Evolutionary conservation across 2,329 filamentous ascomycete genomes (phyloP), one percentile per base, ranked within the genome.

Genomic region (Ilyonectria mors-panacis): DNA sequence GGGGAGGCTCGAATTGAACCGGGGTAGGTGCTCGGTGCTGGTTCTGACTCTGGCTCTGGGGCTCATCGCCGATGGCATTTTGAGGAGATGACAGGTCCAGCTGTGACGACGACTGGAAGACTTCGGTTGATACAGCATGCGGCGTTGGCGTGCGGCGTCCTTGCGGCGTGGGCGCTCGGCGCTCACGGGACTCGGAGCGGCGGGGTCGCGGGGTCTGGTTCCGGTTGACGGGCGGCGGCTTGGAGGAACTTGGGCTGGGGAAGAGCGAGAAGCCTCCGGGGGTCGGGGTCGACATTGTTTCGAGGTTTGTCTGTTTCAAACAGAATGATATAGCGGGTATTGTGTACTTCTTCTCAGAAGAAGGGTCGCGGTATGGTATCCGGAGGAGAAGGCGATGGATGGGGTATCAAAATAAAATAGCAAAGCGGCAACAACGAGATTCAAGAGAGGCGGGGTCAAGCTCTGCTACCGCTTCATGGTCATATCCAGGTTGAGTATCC

Each of bases 201-300:
- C 80, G 79, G 56, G 78, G 73, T 59, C 79, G 78, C n/a, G 83
- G 78, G 1, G 80, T 80, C 55, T 84, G 83, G 67, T 80, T 85
- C 69, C 85, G 74, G 19, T 70, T 69, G 2, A 70, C 63, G 21
- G 75, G 73, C 53, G 72, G 77, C 7, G 78, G 75, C 33, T 73
- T 79, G n/a, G 79, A 78, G 33, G 76, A 62, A 70, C 78, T 85
- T 23, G 86, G 83, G 70, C 82, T 89, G 30, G 87, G 87, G 73
- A 89, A 89, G 67, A 89, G 83, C 66, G 87, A 89, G 78, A 89
- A 88, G 66, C 85, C 84, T 76, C 84, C 85, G 23, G 82, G 76
- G 62, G 80, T 81, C 61, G 82, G 76, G 63, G 80, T 81, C 62
- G 78, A 81, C 83, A 85, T 85, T 42, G 30, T 61, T 50, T 63